Evolutionary conservation across 371 early-diverging fungal species (phyloP).

Genomic region (Zychaea mexicana): DNA sequence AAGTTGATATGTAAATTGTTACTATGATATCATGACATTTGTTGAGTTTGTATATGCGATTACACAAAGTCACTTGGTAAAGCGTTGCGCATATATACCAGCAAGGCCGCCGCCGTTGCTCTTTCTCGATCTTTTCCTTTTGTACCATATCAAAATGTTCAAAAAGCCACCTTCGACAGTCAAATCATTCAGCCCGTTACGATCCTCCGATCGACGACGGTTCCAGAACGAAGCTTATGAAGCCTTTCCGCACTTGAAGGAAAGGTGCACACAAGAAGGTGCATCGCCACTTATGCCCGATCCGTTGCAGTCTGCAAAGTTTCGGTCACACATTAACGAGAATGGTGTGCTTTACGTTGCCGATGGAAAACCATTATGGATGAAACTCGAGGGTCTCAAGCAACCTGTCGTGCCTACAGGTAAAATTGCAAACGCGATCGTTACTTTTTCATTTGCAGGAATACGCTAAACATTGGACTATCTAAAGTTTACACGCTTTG

Average conservation of each 20-base stretch:
- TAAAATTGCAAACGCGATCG: constrained; percentile 6
- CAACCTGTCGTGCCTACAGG: constrained; percentile 42
- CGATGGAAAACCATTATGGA: constrained; percentile 62
- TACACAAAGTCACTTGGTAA: too few relatives aligned
- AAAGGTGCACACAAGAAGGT: constrained; percentile 29
- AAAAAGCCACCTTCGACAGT: constrained; percentile 59
- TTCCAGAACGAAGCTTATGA: constrained; percentile 60
- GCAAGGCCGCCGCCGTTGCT: too few relatives aligned
- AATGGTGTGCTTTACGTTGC: constrained; percentile 63
- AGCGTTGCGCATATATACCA: too few relatives aligned
- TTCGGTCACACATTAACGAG: constrained; percentile 58
- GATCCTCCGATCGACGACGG: constrained; percentile 61
- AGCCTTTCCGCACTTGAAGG: constrained; percentile 50
- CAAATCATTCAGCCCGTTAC: constrained; percentile 61
- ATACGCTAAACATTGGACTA: neutral
- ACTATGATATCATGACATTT: too few relatives aligned
- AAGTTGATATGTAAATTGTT: too few relatives aligned
- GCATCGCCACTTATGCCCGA: constrained; percentile 51
- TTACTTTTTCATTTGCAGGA: neutral
- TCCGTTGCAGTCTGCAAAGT: constrained; percentile 64
- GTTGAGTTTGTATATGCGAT: too few relatives aligned
- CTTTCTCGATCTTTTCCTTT: constrained; percentile 9
- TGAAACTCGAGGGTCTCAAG: constrained; percentile 41
- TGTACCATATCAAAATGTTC: constrained; percentile 51
- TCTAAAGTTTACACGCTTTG: constrained; percentile 64